phyloP scores from a whole-genome alignment of 2,329 filamentous ascomycete genomes.

The Aspergillus ochraceus region DNA sequence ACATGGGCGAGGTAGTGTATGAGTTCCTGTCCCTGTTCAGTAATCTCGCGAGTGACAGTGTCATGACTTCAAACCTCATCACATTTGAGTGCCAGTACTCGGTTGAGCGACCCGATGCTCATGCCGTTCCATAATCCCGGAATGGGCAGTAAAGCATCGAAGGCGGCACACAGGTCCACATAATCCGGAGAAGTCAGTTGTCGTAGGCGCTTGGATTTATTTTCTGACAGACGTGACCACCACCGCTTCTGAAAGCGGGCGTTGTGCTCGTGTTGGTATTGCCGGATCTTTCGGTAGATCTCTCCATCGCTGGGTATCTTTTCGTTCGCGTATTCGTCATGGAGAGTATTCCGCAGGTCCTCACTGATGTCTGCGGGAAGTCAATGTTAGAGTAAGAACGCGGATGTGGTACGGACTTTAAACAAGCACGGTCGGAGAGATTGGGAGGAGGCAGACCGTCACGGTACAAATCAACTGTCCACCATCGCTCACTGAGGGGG shows the following conservation, averaged over 20 bases:
- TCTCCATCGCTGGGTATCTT: slow-evolving; percentile 21
- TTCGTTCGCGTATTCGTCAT: slow-evolving; percentile 24
- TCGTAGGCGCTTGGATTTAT: slow-evolving; percentile 17
- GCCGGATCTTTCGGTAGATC: slow-evolving; percentile 24
- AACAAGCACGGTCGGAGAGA: slow-evolving; percentile 12
- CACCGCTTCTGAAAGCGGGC: slow-evolving; percentile 15
- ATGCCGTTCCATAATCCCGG: slow-evolving; percentile 34
- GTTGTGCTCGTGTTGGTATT: slow-evolving; percentile 23
- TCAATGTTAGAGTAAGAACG: slow-evolving; percentile 2
- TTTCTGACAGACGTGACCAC: slow-evolving; percentile 18
- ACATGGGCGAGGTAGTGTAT: slow-evolving; percentile 34
- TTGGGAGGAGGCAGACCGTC: slow-evolving; percentile 21
- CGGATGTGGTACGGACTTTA: background rate
- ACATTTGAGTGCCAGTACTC: slow-evolving; percentile 28
- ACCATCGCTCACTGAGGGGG: slow-evolving; percentile 23
- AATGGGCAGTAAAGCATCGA: slow-evolving; percentile 34
- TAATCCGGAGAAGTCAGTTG: slow-evolving; percentile 14
- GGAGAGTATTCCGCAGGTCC: slow-evolving; percentile 9
- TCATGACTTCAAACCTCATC: slow-evolving; percentile 30
- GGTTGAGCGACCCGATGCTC: slow-evolving; percentile 28
- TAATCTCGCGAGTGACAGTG: slow-evolving; percentile 1
- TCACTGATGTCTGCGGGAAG: slow-evolving; percentile 19
- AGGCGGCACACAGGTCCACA: slow-evolving; percentile 24
- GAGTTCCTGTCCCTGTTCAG: slow-evolving; percentile 26
- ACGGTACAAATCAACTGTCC: slow-evolving; percentile 33